Evolutionary conservation across 2,329 filamentous ascomycete genomes (phyloP).

Genomic region (Furcasterigmium furcatum): DNA sequence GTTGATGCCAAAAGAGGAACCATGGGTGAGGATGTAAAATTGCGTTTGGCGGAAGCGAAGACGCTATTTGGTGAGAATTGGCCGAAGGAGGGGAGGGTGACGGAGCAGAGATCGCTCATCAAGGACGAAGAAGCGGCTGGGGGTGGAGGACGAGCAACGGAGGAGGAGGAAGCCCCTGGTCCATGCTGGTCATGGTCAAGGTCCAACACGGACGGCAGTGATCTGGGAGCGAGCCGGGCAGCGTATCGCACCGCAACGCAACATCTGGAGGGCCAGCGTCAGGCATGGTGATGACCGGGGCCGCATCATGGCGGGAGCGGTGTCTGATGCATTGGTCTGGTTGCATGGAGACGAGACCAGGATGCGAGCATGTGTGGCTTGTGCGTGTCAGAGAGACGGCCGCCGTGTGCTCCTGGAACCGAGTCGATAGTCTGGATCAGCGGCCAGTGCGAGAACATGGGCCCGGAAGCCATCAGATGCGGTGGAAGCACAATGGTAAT

Average conservation of each 20-base stretch:
- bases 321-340: neutral
- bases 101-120: neutral
- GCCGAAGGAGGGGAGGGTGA: slow-evolving; percentile 2
- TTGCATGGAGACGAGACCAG: neutral
- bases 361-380: neutral
- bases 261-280: no score
- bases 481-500: no score
- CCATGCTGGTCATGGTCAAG: no score
- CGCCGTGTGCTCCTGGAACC: neutral
- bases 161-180: neutral
- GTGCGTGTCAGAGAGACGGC: neutral
- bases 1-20: slow-evolving; percentile 3
- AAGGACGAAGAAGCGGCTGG: neutral
- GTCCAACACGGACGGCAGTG: no score
- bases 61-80: slow-evolving; percentile 4
- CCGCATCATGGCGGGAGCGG: no score
- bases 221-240: no score
- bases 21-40: slow-evolving; percentile 4
- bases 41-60: slow-evolving; percentile 4
- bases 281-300: no score
- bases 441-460: no score
- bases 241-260: no score
- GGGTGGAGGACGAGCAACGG: neutral
- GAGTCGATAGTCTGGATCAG: no score
- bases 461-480: no score